These are phyloP conservation scores for Gaeumannomyces sp. DNA, from an alignment of 2,329 filamentous ascomycete genomes.

Conservation along the genomic window DNA sequence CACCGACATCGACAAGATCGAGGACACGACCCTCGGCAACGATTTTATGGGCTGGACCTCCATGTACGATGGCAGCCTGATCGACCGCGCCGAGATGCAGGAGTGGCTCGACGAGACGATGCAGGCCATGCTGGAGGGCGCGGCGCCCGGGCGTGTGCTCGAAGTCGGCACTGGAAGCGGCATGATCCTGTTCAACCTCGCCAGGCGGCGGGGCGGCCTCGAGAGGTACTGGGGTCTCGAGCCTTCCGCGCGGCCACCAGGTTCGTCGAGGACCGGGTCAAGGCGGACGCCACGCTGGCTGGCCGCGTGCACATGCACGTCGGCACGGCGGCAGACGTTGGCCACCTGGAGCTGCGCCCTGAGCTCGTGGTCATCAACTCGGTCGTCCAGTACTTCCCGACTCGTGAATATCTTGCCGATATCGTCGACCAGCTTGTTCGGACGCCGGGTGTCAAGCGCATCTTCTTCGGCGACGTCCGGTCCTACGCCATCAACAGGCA, in stretches of 20 bases:
- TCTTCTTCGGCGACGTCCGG: slow-evolving; percentile 3
- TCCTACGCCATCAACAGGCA: neutral
- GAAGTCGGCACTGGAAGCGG: slow-evolving; percentile 2
- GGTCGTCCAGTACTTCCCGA: neutral
- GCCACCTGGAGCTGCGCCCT: neutral
- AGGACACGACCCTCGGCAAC: neutral
- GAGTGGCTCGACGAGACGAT: slow-evolving; percentile 2
- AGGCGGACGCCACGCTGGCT: neutral
- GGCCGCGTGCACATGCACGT: neutral
- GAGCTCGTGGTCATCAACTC: slow-evolving; percentile 3
- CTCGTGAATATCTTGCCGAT: neutral
- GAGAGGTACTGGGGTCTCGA: neutral
- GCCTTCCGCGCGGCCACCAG: neutral
- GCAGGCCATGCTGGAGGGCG: neutral
- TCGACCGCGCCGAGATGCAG: slow-evolving; percentile 1
- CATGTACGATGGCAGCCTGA: neutral
- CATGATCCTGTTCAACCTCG: slow-evolving; percentile 4
- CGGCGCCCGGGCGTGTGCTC: neutral
- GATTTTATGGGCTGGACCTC: slow-evolving; percentile 2
- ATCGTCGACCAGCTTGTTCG: neutral
- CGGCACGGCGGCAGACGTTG: neutral
- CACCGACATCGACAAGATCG: neutral
- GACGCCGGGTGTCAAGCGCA: neutral
- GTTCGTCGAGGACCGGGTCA: neutral
- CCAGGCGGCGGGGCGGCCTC: neutral